phyloP scores from a whole-genome alignment of 495 filamentous ascomycete species.

The Monascus purpureus region DNA sequence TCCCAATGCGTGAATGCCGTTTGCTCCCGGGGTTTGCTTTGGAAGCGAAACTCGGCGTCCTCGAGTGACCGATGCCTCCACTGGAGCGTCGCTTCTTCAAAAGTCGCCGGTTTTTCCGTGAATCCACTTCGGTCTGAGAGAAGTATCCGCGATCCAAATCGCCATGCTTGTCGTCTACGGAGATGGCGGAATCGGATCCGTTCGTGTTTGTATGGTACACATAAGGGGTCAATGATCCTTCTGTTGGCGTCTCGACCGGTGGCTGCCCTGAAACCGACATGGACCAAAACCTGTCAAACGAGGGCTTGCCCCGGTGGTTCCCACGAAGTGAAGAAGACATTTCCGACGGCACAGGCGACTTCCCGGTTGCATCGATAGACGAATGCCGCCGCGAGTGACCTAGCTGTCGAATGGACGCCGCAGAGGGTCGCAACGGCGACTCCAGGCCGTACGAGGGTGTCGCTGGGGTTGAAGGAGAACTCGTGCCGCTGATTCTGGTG shows the following conservation, averaged over 20 bases:
- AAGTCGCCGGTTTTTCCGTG: constrained; percentile 55
- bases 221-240: constrained; percentile 7
- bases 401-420: constrained; percentile 70
- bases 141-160: constrained; percentile 90
- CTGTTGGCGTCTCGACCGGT: constrained; percentile 13
- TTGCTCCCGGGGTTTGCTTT: constrained; percentile 48
- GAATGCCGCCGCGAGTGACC: constrained; percentile 82
- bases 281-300: constrained; percentile 85
- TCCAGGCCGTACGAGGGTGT: constrained; percentile 32
- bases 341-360: constrained; percentile 18
- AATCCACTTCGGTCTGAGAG: constrained; percentile 73
- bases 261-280: constrained; percentile 39
- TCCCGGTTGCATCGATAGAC: constrained; percentile 52
- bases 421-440: constrained; percentile 51
- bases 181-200: constrained; percentile 14
- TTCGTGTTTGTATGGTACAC: constrained; percentile 11
- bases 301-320: constrained; percentile 65
- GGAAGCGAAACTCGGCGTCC: constrained; percentile 59
- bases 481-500: constrained; percentile 12
- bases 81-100: constrained; percentile 63
- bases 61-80: constrained; percentile 37
- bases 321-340: constrained; percentile 4
- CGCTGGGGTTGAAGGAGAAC: constrained; percentile 20
- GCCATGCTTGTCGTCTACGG: constrained; percentile 16
- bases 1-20: constrained; percentile 67